A percentile compares a stretch with the other conserved stretches of the same genome.
Conservation (phyloP, 2,329 filamentous ascomycete species). For the Fusarium sp. region DNA sequence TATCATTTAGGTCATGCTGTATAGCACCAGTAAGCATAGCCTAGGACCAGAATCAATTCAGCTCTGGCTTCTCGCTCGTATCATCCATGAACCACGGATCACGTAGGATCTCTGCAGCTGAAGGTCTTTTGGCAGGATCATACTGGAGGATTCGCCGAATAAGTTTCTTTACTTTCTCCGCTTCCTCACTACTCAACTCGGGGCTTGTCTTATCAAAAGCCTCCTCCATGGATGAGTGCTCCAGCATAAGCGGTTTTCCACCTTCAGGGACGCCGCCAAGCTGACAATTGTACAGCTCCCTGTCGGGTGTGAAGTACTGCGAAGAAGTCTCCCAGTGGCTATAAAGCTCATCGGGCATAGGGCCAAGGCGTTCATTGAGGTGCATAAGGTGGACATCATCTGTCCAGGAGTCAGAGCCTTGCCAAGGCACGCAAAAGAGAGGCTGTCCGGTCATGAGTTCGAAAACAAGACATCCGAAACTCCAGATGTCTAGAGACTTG, state of each 20-base stretch:
- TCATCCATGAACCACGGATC: background rate
- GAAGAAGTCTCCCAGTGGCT: conserved; percentile 2
- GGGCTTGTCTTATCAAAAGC: background rate
- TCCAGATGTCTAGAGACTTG: conserved; percentile 21
- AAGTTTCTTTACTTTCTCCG: background rate
- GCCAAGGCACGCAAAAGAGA: background rate
- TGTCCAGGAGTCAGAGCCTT: background rate
- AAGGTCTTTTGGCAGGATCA: background rate
- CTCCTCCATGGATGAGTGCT: conserved; percentile 5
- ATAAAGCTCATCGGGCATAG: background rate
- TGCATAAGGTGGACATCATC: conserved; percentile 1
- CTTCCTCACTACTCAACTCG: background rate
- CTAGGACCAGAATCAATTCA: accelerated
- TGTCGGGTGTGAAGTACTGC: conserved; percentile 5
- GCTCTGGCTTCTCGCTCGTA: background rate
- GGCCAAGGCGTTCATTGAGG: background rate
- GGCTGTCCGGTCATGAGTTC: conserved; percentile 13
- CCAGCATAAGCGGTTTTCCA: background rate
- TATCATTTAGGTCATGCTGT: no score
- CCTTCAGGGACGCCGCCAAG: conserved; percentile 4
- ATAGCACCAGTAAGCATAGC: no score
- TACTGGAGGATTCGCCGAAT: background rate
- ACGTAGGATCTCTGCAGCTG: background rate
- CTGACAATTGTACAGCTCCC: conserved; percentile 6
- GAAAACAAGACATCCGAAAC: conserved; percentile 27